Conservation (phyloP, 2,329 filamentous ascomycete genomes). For the Curvularia lunata region DNA sequence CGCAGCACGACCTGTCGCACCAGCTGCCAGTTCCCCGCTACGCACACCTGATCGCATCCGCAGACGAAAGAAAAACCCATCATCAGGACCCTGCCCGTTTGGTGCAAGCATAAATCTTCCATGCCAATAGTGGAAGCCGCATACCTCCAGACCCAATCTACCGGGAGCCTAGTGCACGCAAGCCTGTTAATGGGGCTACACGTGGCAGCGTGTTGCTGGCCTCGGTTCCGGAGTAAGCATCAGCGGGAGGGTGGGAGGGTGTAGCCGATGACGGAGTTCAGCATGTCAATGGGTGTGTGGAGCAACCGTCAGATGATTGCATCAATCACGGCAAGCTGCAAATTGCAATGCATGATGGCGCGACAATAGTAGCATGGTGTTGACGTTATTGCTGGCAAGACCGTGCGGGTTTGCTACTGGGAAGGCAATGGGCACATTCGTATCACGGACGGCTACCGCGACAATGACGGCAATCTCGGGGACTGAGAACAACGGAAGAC, state of each 20-base stretch:
- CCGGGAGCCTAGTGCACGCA: slow-evolving; percentile 12
- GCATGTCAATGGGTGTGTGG: slow-evolving; percentile 11
- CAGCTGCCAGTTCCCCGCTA: slow-evolving; percentile 26
- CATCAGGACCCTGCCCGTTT: slow-evolving; percentile 13
- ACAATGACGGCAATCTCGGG: slow-evolving; percentile 12
- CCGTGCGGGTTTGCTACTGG: slow-evolving; percentile 8
- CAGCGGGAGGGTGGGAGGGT: slow-evolving; percentile 22
- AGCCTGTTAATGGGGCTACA: slow-evolving; percentile 38
- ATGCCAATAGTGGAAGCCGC: slow-evolving; percentile 22
- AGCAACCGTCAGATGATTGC: slow-evolving; percentile 18
- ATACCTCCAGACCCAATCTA: slow-evolving; percentile 28
- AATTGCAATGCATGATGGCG: slow-evolving; percentile 22
- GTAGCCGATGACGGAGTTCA: slow-evolving; percentile 31
- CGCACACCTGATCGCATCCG: slow-evolving; percentile 27
- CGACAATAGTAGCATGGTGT: slow-evolving; percentile 7
- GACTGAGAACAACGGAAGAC: not conserved
- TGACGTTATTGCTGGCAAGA: slow-evolving; percentile 1
- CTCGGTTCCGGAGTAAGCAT: slow-evolving; percentile 22
- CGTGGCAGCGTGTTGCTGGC: slow-evolving; percentile 47
- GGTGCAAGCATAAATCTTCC: slow-evolving; percentile 17
- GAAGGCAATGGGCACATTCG: slow-evolving; percentile 1
- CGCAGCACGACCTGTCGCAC: slow-evolving; percentile 45
- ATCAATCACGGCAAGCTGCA: slow-evolving; percentile 14
- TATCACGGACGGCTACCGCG: slow-evolving; percentile 15
- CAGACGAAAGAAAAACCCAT: slow-evolving; percentile 16